A percentile compares a stretch with the other conserved stretches of the same genome.
phyloP scores from a whole-genome alignment of 2,329 filamentous ascomycete species.

The Aspergillus sergii region DNA sequence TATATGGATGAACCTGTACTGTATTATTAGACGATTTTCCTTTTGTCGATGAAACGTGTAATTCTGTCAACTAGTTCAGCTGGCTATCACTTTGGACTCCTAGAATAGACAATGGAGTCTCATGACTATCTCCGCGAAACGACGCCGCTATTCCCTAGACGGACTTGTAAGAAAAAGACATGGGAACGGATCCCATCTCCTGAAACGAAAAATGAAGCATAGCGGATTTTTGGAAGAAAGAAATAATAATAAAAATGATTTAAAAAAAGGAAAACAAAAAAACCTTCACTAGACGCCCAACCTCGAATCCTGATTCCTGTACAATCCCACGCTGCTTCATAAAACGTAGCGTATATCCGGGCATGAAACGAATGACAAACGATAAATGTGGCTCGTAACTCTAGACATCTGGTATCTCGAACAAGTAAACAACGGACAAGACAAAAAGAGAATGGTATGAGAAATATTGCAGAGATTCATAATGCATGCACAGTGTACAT shows the following conservation, averaged over 20 bases:
- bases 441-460: slow-evolving; percentile 5
- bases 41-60: slow-evolving; percentile 1
- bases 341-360: slow-evolving; percentile 9
- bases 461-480: neutral
- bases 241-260: neutral
- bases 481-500: slow-evolving; percentile 12
- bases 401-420: slow-evolving; percentile 17
- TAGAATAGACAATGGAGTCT: neutral
- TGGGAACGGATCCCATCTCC: neutral
- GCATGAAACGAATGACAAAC: slow-evolving; percentile 14
- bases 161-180: slow-evolving; percentile 1
- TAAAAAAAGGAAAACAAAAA: neutral
- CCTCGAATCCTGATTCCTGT: slow-evolving; percentile 6
- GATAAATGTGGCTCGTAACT: slow-evolving; percentile 12
- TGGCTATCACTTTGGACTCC: slow-evolving; percentile 1
- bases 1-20: neutral
- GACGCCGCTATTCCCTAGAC: slow-evolving; percentile 13
- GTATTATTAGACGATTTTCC: neutral
- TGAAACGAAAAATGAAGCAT: neutral
- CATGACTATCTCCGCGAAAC: slow-evolving; percentile 1
- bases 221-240: neutral
- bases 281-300: slow-evolving; percentile 10
- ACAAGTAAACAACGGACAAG: slow-evolving; percentile 2
- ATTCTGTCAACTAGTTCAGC: slow-evolving; percentile 1
- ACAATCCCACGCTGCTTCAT: slow-evolving; percentile 15